A percentile compares a stretch with the other conserved stretches of the same genome.
These are phyloP conservation scores for Plasmodium gonderi DNA, from an alignment of 169 alveolate species.

Conservation along the genomic window DNA sequence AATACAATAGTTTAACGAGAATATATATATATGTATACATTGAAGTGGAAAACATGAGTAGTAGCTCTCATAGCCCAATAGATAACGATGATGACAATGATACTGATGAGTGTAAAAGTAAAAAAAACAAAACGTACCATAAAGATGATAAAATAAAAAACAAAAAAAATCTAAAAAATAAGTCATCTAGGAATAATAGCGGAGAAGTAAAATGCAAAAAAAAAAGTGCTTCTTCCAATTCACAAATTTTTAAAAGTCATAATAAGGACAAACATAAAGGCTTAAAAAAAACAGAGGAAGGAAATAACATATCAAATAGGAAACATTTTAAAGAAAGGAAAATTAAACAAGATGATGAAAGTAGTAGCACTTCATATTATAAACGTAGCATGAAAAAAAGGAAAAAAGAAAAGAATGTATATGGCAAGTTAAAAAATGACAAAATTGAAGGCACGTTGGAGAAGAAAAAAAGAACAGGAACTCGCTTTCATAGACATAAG, in stretches of 20 bases:
- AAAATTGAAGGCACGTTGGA: not conserved
- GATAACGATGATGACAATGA: not conserved
- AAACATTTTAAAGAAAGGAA: not conserved
- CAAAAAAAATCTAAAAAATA: not conserved
- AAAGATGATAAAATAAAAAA: not conserved
- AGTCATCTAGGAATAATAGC: not conserved
- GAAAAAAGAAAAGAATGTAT: not conserved
- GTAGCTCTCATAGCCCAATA: not conserved
- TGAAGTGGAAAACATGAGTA: not conserved
- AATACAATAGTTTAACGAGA: not conserved
- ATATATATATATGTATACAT: not conserved
- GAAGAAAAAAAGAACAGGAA: constrained; percentile 12
- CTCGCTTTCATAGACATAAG: not conserved
- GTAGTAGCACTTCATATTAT: not conserved
- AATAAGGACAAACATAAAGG: not conserved
- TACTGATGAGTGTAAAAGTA: not conserved
- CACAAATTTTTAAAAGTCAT: not conserved
- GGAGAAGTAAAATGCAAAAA: not conserved
- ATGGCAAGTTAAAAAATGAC: not conserved
- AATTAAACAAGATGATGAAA: not conserved
- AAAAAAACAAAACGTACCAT: not conserved
- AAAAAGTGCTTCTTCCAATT: not conserved
- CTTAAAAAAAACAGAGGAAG: not conserved
- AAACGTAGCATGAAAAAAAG: not conserved
- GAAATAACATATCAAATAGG: not conserved